phyloP scores from a whole-genome alignment of 305 asterid genomes.

The Fraxinus sp. region DNA sequence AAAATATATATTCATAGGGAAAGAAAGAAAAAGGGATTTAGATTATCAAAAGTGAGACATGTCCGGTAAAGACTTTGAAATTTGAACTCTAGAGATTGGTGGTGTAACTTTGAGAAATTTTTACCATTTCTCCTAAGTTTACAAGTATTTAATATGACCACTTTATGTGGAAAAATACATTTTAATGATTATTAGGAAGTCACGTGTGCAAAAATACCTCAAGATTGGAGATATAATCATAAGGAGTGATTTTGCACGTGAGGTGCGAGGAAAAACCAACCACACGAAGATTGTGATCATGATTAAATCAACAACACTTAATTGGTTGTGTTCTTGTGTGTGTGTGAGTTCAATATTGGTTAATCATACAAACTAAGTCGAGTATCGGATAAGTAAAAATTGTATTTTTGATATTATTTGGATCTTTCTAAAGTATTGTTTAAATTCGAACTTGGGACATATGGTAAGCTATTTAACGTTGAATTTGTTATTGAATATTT shows the following conservation, averaged over 20 bases:
- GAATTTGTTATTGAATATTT: background rate
- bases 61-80: background rate
- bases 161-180: background rate
- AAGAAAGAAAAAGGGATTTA: background rate
- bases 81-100: background rate
- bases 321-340: background rate
- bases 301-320: background rate
- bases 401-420: too few relatives aligned
- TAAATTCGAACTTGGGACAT: background rate
- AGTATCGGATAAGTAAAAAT: background rate
- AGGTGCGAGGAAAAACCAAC: background rate
- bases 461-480: background rate
- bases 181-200: background rate
- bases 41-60: too few relatives aligned
- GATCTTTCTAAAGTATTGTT: background rate
- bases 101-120: background rate
- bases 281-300: background rate
- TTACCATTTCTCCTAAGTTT: background rate
- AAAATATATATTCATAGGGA: background rate
- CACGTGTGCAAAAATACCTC: background rate
- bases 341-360: background rate
- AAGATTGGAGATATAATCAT: too few relatives aligned
- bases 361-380: background rate
- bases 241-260: background rate
- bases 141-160: background rate